These are phyloP conservation scores for Dendrobium nobile DNA, from an alignment of 106 monocot species.

Conservation along the genomic window DNA sequence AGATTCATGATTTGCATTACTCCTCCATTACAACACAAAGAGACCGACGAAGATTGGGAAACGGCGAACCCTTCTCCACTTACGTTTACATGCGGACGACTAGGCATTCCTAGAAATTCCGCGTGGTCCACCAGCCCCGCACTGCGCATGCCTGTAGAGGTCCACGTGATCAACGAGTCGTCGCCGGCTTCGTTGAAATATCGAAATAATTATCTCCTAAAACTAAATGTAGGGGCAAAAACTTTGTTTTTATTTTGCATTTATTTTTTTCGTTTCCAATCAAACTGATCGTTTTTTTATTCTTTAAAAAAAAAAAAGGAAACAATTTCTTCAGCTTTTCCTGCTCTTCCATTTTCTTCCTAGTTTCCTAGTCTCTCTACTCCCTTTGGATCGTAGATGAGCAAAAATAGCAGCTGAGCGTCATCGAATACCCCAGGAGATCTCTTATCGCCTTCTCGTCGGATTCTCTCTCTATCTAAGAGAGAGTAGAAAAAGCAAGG, in stretches of 20 bases:
- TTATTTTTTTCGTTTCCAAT: background rate
- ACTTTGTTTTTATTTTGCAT: background rate
- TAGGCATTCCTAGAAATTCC: too few species aligned
- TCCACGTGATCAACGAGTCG: background rate
- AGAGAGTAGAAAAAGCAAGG: background rate
- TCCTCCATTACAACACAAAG: too few species aligned
- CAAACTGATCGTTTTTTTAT: background rate
- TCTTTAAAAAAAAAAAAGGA: too few species aligned
- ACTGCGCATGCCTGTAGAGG: too few species aligned
- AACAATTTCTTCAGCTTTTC: background rate
- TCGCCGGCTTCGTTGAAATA: conserved; percentile 8
- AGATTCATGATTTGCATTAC: too few species aligned
- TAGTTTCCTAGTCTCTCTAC: background rate
- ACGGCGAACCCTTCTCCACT: too few species aligned
- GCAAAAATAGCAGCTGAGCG: background rate
- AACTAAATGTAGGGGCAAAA: background rate
- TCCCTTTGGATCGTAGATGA: background rate
- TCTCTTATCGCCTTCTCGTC: background rate
- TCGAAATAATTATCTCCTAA: background rate
- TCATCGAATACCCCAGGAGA: background rate
- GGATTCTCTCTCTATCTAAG: background rate
- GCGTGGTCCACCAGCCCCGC: too few species aligned
- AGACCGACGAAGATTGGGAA: too few species aligned
- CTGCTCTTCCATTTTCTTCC: background rate
- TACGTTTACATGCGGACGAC: too few species aligned